Base-by-base conservation (phyloP, 176 grass and related monocot genomes). In the Urochloa ruziziensis region DNA sequence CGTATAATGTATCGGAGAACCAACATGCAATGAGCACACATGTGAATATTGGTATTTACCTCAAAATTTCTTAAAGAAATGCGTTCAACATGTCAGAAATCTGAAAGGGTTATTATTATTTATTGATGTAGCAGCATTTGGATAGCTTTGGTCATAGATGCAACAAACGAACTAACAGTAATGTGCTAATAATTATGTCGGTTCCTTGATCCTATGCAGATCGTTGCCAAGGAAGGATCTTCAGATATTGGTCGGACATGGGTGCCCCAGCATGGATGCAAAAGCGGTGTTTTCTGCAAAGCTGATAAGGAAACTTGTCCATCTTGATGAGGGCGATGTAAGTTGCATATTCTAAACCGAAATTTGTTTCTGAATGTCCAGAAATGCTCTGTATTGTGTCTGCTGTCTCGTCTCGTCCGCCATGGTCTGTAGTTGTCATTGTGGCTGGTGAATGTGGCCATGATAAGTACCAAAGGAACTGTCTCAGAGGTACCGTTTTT, bases 261-360 rank as follows among this genome's bases (percentile, higher is more conserved):
- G 96, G 37, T 98, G 96, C 85, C 96, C 93, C 32, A 93, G 75
- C 80, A 77, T 91, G 93, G 86, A 93, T 59, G 81, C 82, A 23
- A 98, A 91, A 85, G 92, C 90, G 23, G 82, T 98, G 63, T 98
- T 98, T 86, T 98, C 96, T 56, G 92, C 96, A 54, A 98, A 98
- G 80, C 64, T 98, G 46, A 91, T 95, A 83, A 90, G 93, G 76
- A 98, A 98, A 84, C 85, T 90, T 54, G 96, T 98, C 24, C 93
- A 98, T 78, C 88, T 98, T 82, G 92, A 98, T 59, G 96, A 98
- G 86, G 96, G 96, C 54, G 96, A 98, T 86, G 96, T 98, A 93
- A 89, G 89, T 85, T 69, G 24, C 61, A 77, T 66, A 44, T 77
- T 77, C 64, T 83, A 48, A 73, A 70, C 48, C 30, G 62, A 70